A percentile compares a stretch with the other conserved stretches of the same genome.
Conservation (phyloP, 2,329 filamentous ascomycete species). For the Penicillium sp. region DNA sequence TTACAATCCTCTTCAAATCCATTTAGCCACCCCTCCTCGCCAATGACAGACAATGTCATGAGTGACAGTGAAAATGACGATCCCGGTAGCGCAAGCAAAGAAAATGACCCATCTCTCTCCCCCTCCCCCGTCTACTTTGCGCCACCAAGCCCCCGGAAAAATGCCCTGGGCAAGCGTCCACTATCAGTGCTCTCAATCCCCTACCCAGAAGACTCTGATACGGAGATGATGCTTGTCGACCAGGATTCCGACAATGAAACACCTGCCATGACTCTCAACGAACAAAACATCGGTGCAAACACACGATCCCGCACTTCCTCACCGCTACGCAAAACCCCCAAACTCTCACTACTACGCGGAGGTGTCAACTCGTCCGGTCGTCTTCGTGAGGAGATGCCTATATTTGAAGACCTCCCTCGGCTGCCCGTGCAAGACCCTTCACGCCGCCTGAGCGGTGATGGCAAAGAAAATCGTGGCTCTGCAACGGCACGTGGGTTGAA, state of each 20-base stretch:
- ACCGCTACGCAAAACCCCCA: slow-evolving; percentile 38
- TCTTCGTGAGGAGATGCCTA: slow-evolving; percentile 30
- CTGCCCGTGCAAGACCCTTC: slow-evolving; percentile 13
- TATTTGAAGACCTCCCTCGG: slow-evolving; percentile 34
- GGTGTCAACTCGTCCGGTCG: slow-evolving; percentile 26
- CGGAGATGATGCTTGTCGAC: slow-evolving; percentile 31
- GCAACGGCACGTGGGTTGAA: slow-evolving; percentile 14
- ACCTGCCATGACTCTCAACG: slow-evolving; percentile 36
- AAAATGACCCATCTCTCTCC: slow-evolving; percentile 50
- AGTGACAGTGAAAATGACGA: slow-evolving; percentile 24
- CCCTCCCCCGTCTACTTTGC: slow-evolving; percentile 36
- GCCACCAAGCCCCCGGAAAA: slow-evolving; percentile 40
- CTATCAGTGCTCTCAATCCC: slow-evolving; percentile 43
- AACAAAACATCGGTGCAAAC: slow-evolving; percentile 45
- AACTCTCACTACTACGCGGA: slow-evolving; percentile 28
- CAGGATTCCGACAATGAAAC: slow-evolving; percentile 28
- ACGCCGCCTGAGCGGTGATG: slow-evolving; percentile 18
- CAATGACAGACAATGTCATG: slow-evolving; percentile 14
- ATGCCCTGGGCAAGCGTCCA: slow-evolving; percentile 43
- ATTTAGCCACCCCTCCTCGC: neutral
- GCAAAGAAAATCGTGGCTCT: slow-evolving; percentile 22
- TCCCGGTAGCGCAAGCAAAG: slow-evolving; percentile 44
- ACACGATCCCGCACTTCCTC: slow-evolving; percentile 21
- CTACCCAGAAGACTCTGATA: slow-evolving; percentile 31
- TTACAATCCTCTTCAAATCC: neutral